A percentile compares a stretch with the other conserved stretches of the same genome.
phyloP scores from a whole-genome alignment of 768 basidiomycete genomes.

The Boletus speciosus region DNA sequence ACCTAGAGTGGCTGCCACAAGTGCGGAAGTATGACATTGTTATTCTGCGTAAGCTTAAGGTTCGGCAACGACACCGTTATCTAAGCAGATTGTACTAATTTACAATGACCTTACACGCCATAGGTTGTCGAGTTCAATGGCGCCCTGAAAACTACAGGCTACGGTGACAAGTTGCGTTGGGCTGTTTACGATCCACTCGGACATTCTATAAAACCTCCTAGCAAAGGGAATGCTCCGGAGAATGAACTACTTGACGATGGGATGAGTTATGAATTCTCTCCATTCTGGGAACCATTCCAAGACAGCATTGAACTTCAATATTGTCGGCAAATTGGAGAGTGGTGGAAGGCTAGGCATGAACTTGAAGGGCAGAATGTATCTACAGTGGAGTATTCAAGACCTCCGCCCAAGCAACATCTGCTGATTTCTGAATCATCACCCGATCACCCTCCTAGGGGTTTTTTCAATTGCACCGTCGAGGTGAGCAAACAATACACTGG shows the following conservation, averaged over 20 bases:
- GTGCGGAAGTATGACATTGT: conserved; percentile 48
- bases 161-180: conserved; percentile 49
- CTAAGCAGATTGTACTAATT: not conserved
- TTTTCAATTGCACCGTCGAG: conserved; percentile 63
- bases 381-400: conserved; percentile 8
- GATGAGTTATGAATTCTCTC: conserved; percentile 40
- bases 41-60: conserved; percentile 50
- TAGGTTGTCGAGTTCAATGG: conserved; percentile 37
- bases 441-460: conserved; percentile 42
- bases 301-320: conserved; percentile 39
- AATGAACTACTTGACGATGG: conserved; percentile 30
- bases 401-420: conserved; percentile 37
- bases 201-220: conserved; percentile 38
- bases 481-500: conserved; percentile 32
- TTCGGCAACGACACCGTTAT: conserved; percentile 16
- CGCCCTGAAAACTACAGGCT: conserved; percentile 39
- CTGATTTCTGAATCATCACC: conserved; percentile 52
- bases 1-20: conserved; percentile 49
- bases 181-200: conserved; percentile 45
- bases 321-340: conserved; percentile 43
- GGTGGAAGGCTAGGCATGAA: conserved; percentile 43
- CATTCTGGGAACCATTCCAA: conserved; percentile 42
- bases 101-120: not conserved
- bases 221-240: conserved; percentile 36
- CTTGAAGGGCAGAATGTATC: conserved; percentile 18